A percentile compares a stretch with the other conserved stretches of the same genome.
These are phyloP conservation scores for Scutellaria minor DNA, from an alignment of 257 asterid species.

Conservation along the genomic window DNA sequence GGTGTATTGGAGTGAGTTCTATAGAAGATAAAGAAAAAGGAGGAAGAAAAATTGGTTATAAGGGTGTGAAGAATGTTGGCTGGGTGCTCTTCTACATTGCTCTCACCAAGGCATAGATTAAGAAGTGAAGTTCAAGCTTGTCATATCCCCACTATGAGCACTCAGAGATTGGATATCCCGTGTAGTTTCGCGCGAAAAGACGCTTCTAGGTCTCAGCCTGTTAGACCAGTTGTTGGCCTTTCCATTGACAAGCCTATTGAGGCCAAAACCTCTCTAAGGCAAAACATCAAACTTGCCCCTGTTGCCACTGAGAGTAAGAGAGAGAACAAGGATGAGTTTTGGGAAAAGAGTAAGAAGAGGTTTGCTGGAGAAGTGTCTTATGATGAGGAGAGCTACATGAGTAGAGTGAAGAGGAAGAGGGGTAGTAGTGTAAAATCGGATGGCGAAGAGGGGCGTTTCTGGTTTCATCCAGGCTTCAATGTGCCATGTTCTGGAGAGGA, in stretches of 20 bases:
- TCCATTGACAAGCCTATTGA: constrained; percentile 69
- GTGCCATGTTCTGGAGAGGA: constrained; percentile 72
- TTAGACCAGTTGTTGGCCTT: constrained; percentile 77
- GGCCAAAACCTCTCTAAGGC: constrained; percentile 60
- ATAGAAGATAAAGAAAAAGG: constrained; percentile 31
- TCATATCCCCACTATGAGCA: constrained; percentile 91
- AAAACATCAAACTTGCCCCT: constrained; percentile 73
- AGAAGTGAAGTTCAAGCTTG: constrained; percentile 91
- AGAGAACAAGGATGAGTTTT: constrained; percentile 42
- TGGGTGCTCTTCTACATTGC: constrained; percentile 88
- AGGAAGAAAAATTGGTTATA: constrained; percentile 41
- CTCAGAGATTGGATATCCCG: constrained; percentile 92
- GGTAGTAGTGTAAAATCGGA: constrained; percentile 34
- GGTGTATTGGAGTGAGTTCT: constrained; percentile 56
- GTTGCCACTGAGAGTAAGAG: constrained; percentile 55
- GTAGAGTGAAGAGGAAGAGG: constrained; percentile 71
- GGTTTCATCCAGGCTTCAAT: constrained; percentile 70
- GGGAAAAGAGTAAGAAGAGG: constrained; percentile 69
- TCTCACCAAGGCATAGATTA: constrained; percentile 94
- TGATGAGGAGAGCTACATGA: constrained; percentile 56
- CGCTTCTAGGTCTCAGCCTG: constrained; percentile 55
- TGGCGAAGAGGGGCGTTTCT: constrained; percentile 54
- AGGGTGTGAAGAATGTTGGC: constrained; percentile 92
- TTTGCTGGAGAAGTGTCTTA: constrained; percentile 57
- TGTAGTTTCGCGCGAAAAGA: constrained; percentile 73